Evolutionary conservation across 495 filamentous ascomycete species (phyloP).

Genomic region (Penicillium pulvis): DNA sequence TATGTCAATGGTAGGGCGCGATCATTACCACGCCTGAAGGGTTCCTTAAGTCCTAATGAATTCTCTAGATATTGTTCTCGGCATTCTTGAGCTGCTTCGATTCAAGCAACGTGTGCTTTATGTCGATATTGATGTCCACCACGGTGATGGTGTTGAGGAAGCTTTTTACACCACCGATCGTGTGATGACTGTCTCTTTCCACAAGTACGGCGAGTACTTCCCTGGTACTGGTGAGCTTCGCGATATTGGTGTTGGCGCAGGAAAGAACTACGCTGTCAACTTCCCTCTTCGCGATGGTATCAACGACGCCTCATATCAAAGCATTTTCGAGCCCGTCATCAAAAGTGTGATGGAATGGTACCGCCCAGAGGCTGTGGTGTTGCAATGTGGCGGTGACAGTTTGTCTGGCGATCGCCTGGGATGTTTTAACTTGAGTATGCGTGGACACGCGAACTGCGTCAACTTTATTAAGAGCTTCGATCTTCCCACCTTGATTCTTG

Average conservation of each 20-base stretch:
- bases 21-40: background rate
- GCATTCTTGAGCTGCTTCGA: conserved; percentile 92
- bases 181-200: conserved; percentile 97
- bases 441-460: conserved; percentile 96
- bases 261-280: conserved; percentile 95
- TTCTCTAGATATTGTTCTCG: conserved; percentile 84
- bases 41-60: conserved; percentile 10
- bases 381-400: conserved; percentile 96
- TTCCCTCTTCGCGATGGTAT: conserved; percentile 97
- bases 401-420: conserved; percentile 92
- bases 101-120: conserved; percentile 94
- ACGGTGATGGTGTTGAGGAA: conserved; percentile 97
- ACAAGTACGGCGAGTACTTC: conserved; percentile 99
- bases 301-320: conserved; percentile 88
- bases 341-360: conserved; percentile 94
- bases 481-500: conserved; percentile 86
- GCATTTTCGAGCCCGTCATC: conserved; percentile 94
- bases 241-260: conserved; percentile 89
- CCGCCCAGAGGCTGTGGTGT: conserved; percentile 88
- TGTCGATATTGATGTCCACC: conserved; percentile 98
- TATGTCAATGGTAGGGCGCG: conserved; percentile 86
- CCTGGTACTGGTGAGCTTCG: conserved; percentile 95
- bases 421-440: conserved; percentile 98
- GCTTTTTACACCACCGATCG: conserved; percentile 97
- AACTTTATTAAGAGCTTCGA: conserved; percentile 92